A percentile compares a stretch with the other conserved stretches of the same genome.
Conservation (phyloP, 164 flowering plant genomes). For the Brasenia schreberi region DNA sequence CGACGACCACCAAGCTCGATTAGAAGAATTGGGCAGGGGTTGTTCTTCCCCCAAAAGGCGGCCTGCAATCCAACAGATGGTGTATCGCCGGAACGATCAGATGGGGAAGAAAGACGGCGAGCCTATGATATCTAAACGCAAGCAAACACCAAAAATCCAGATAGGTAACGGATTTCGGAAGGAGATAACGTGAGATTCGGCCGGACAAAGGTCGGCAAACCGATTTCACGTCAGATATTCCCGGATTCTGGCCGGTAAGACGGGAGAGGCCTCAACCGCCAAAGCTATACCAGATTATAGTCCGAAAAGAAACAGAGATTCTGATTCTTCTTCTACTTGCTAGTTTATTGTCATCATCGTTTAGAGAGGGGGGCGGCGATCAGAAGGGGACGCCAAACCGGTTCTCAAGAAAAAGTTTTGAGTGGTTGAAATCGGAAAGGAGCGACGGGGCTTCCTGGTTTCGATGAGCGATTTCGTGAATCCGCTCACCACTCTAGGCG, state of each 20-base stretch:
- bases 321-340: background rate
- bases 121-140: background rate
- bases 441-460: background rate
- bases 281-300: background rate
- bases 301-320: too few species aligned
- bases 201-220: background rate
- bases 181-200: background rate
- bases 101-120: background rate
- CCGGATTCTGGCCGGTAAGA: background rate
- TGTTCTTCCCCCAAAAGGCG: background rate
- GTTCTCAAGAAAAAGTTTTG: background rate
- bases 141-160: background rate
- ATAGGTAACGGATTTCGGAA: background rate
- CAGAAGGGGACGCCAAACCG: background rate
- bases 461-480: background rate
- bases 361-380: background rate
- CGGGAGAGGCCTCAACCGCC: background rate
- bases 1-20: too few species aligned
- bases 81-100: background rate
- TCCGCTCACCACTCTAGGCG: background rate
- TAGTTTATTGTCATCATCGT: background rate
- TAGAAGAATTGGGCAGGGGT: too few species aligned
- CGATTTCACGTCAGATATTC: background rate
- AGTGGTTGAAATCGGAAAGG: background rate
- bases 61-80: background rate